Conservation (phyloP, 495 filamentous ascomycete species). For the Choiromyces venosus region DNA sequence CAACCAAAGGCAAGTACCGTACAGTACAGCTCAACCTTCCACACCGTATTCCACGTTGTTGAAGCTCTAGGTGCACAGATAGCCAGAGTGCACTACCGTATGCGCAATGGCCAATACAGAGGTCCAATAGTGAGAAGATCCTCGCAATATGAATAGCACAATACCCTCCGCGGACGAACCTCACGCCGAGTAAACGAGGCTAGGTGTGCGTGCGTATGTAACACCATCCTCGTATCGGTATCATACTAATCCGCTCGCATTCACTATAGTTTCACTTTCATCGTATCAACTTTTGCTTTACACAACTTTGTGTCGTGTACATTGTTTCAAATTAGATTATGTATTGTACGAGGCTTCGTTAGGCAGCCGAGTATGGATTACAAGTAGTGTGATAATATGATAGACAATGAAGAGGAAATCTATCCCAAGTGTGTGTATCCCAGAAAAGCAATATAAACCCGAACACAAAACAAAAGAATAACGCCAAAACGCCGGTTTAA, state of each 20-base stretch:
- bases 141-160: background rate
- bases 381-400: background rate
- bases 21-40: background rate
- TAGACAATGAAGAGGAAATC: background rate
- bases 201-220: background rate
- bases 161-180: background rate
- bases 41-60: background rate
- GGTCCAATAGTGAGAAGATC: background rate
- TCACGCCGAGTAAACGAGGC: background rate
- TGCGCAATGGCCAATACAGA: background rate
- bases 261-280: background rate
- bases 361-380: background rate
- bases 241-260: background rate
- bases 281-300: background rate
- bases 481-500: background rate
- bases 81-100: background rate
- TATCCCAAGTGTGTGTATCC: background rate
- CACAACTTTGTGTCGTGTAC: background rate
- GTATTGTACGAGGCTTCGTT: background rate
- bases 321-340: background rate
- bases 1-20: background rate
- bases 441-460: background rate
- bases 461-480: background rate
- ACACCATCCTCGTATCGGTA: background rate
- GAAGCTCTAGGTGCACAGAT: background rate